A percentile compares a stretch with the other conserved stretches of the same genome.
phyloP scores from a whole-genome alignment of 192 early-diverging fungal species.

The Coemansia sp. region DNA sequence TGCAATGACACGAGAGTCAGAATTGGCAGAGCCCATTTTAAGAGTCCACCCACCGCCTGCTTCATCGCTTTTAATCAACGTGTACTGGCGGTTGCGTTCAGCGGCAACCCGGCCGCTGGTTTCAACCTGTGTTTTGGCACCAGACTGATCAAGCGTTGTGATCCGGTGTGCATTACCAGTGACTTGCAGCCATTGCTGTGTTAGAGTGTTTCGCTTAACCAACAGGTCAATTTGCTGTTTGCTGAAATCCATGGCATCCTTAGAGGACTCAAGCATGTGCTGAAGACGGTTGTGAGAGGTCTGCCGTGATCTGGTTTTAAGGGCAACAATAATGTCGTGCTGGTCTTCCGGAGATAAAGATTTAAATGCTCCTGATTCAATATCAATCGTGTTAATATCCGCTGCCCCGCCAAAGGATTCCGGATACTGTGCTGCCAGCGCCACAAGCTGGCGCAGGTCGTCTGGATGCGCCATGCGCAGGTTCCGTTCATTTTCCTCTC shows the following conservation, averaged over 20 bases:
- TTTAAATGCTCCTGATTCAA: slow-evolving; percentile 78
- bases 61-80: slow-evolving; percentile 84
- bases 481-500: slow-evolving; percentile 32
- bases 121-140: slow-evolving; percentile 1
- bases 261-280: slow-evolving; percentile 69
- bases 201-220: slow-evolving; percentile 81
- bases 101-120: slow-evolving; percentile 71
- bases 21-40: slow-evolving; percentile 18
- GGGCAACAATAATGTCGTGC: slow-evolving; percentile 91
- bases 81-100: slow-evolving; percentile 79
- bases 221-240: slow-evolving; percentile 85
- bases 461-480: slow-evolving; percentile 52
- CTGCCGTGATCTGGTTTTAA: slow-evolving; percentile 78
- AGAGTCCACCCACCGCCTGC: slow-evolving; percentile 69
- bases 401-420: slow-evolving; percentile 48
- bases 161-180: slow-evolving; percentile 39
- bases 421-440: slow-evolving; percentile 27
- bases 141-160: slow-evolving; percentile 5
- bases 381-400: slow-evolving; percentile 60
- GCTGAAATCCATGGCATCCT: slow-evolving; percentile 85
- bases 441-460: slow-evolving; percentile 44
- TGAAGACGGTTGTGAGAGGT: slow-evolving; percentile 72
- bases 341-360: slow-evolving; percentile 79
- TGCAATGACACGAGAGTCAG: not conserved
- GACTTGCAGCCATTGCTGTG: slow-evolving; percentile 68